Conservation (phyloP, 2,329 filamentous ascomycete genomes). For the Juglanconis juglandina region DNA sequence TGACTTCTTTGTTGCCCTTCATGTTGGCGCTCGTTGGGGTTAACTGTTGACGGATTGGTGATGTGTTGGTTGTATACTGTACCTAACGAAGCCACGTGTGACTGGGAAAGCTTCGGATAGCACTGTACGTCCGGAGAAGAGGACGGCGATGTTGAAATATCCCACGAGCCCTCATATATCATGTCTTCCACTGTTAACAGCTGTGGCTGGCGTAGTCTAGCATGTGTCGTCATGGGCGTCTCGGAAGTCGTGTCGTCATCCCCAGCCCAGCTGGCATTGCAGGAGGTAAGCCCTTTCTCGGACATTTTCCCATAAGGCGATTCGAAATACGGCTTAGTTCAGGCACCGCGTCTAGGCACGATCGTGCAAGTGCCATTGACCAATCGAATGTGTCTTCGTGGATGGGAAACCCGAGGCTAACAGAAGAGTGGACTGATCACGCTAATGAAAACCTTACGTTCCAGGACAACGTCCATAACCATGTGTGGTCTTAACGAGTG, state of each 20-base stretch:
- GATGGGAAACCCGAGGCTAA: too few relatives aligned
- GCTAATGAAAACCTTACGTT: too few relatives aligned
- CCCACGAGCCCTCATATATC: background rate
- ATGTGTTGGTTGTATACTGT: too few relatives aligned
- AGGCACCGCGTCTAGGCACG: background rate
- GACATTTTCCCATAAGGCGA: background rate
- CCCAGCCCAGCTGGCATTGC: background rate
- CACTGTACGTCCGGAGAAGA: too few relatives aligned
- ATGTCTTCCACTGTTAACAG: background rate
- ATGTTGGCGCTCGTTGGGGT: background rate
- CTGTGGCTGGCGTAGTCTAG: constrained; percentile 2
- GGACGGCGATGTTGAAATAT: too few relatives aligned
- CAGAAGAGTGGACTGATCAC: too few relatives aligned
- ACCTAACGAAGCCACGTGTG: too few relatives aligned
- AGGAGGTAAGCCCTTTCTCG: background rate
- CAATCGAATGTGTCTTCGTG: background rate
- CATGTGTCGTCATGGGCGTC: constrained; percentile 14
- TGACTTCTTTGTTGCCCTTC: constrained; percentile 29
- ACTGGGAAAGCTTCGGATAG: too few relatives aligned
- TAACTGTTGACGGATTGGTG: too few relatives aligned
- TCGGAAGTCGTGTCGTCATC: constrained; percentile 18
- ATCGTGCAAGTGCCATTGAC: background rate
- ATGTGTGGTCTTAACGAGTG: too few relatives aligned
- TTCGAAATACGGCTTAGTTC: background rate
- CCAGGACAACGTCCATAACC: too few relatives aligned